phyloP scores from a whole-genome alignment of 257 asterid species.

The Solanum microdontum region DNA sequence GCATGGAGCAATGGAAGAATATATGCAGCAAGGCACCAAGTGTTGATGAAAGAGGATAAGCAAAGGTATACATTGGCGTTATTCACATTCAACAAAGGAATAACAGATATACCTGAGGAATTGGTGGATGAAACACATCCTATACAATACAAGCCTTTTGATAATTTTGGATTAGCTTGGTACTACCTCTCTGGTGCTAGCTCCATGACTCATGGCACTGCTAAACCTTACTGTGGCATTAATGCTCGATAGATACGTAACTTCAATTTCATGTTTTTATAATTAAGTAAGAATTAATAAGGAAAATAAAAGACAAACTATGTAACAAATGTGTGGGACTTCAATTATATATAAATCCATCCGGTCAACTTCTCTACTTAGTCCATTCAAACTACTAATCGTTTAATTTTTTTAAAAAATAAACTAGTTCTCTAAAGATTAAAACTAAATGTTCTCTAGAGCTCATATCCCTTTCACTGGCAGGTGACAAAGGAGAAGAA shows the following conservation, averaged over 20 bases:
- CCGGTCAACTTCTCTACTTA: not conserved
- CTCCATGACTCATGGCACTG: not conserved
- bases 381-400: not conserved
- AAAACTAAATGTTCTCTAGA: not conserved
- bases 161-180: slow-evolving; percentile 35
- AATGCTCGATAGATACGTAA: not conserved
- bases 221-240: slow-evolving; percentile 5
- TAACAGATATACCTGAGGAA: slow-evolving; percentile 32
- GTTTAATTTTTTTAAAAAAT: not conserved
- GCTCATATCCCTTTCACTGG: not conserved
- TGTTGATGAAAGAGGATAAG: slow-evolving; percentile 27
- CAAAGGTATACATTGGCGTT: slow-evolving; percentile 36
- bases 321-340: not conserved
- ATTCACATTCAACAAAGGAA: slow-evolving; percentile 45
- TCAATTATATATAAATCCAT: not conserved
- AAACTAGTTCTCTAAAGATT: not conserved
- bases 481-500: not conserved
- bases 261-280: not conserved
- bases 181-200: not conserved
- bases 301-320: not conserved
- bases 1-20: slow-evolving; percentile 76
- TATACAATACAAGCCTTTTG: slow-evolving; percentile 31
- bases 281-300: not conserved
- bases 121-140: slow-evolving; percentile 49
- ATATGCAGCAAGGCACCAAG: slow-evolving; percentile 39